Conservation (phyloP, 2,329 filamentous ascomycete species). For the Periconia digitata region DNA sequence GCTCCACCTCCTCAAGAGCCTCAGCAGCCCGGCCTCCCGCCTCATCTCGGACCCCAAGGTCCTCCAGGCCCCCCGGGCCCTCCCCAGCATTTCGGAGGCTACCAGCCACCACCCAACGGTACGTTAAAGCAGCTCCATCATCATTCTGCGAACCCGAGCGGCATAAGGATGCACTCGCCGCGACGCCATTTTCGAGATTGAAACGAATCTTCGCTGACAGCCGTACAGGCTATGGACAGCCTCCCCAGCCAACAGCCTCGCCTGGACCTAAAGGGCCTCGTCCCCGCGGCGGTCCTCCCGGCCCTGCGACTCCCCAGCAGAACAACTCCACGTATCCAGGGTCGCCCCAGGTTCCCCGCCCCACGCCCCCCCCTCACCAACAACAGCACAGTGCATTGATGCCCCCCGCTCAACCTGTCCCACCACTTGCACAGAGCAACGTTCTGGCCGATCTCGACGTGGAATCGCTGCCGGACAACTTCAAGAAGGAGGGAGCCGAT, state of each 20-base stretch:
- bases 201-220: neutral
- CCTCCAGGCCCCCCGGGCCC: constrained; percentile 66
- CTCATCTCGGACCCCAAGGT: constrained; percentile 69
- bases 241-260: constrained; percentile 81
- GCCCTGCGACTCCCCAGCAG: constrained; percentile 88
- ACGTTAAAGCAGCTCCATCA: constrained; percentile 33
- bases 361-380: constrained; percentile 63
- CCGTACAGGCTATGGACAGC: constrained; percentile 71
- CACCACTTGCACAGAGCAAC: constrained; percentile 60
- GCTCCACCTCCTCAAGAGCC: constrained; percentile 68
- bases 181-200: too few relatives aligned
- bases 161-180: too few relatives aligned
- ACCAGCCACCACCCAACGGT: constrained; percentile 68
- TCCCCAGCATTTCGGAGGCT: constrained; percentile 70
- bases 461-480: constrained; percentile 78
- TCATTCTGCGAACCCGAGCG: too few relatives aligned
- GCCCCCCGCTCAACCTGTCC: constrained; percentile 28
- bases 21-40: constrained; percentile 59
- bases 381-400: constrained; percentile 40
- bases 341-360: constrained; percentile 80
- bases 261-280: constrained; percentile 75
- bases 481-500: constrained; percentile 86
- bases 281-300: constrained; percentile 60
- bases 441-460: constrained; percentile 83
- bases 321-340: constrained; percentile 86